Evolutionary conservation across 306 rosid species (phyloP), one percentile per base, ranked within the genome.

Genomic region (Fragaria vesca): DNA sequence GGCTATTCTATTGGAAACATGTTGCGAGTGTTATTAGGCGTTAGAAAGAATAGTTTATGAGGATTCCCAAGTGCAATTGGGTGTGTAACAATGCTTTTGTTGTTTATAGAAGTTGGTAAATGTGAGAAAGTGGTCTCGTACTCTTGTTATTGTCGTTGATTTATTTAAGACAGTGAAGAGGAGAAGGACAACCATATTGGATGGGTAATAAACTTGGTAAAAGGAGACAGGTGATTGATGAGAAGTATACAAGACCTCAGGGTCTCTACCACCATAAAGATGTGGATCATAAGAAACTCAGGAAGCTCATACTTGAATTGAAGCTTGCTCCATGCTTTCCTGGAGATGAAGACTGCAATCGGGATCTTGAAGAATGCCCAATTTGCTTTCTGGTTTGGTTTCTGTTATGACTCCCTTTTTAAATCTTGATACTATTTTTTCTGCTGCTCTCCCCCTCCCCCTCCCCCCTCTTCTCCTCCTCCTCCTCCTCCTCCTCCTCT

Each of bases 131-230:
- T 71, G 79, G 74, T 78, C 81, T 81, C 72, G 38, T 66, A 28
- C 67, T 77, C 70, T 62, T 73, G 43, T 72, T 79, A 18, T 66
- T 52, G 78, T 66, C 81, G 54, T 76, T 88, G 63, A 66, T 79
- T 82, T 69, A 66, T 69, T 70, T 47, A 73, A 80, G 73, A 85
- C 73, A 81, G 76, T 62, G 54, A 79, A 76, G 77, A 74, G 57
- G 43, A 80, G 61, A 68, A 68, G 17, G 45, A 58, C 48, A 81
- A 65, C 76, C 76, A 70, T 77, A 79, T 88, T 84, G 75, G 81
- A 95, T 95, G 99, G 99, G 99, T 88, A 95, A 95, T 91, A 95
- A 93, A 82, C 93, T 95, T 6, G 99, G 97, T 81, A 93, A 95
- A 83, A 90, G 90, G 86, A 89, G 96, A 79, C 99, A 93, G 77